Evolutionary conservation across 1,139 yeast genomes (phyloP), one percentile per base, ranked within the genome.

Genomic region (Pichia sp.): DNA sequence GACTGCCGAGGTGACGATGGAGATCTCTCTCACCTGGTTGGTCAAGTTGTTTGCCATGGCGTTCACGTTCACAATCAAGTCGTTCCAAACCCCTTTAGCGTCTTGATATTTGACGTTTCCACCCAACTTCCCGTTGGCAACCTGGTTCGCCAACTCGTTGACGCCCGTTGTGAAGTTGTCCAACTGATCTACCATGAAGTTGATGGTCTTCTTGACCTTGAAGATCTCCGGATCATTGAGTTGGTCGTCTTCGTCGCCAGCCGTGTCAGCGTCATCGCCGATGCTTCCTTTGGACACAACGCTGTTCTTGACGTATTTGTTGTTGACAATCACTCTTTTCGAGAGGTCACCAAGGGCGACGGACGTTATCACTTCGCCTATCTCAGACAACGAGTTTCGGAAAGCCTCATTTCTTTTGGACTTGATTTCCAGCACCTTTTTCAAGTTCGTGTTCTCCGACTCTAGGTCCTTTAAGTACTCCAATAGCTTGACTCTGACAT

Each of bases 21-120:
- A 95, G 61, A 88, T 88, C 70, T 87, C 95, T 72, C 96, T 78
- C 55, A 79, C 84, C 72, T 88, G 96, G 70, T 86, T 86, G 3
- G 96, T 88, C 62, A 88, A 79, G 68, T 88, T 88, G 54, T 85
- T 76, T 27, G 96, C 96, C 96, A 88, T 88, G 57, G 87, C 86
- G 68, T 88, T 88, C 63, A 88, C 92, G 63, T 87, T 87, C 64
- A 87, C 92, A 24, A 95, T 87, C 54, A 88, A 78, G 31, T 87
- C 83, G 64, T 92, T 78, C 96, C 96, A 88, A 55, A 87, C 87
- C 17, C 96, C 96, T 4, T 85, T 90, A 0, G 92, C 84, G 43
- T 64, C 67, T 27, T 54, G 55, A 58, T 85, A 85, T 64, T 85
- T 87, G 40, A 93, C 95, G 67, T 87, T 95, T 40, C 96, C 96